Evolutionary conservation across 768 basidiomycete species (phyloP).

Genomic region (Holtermanniella nyarrowii): DNA sequence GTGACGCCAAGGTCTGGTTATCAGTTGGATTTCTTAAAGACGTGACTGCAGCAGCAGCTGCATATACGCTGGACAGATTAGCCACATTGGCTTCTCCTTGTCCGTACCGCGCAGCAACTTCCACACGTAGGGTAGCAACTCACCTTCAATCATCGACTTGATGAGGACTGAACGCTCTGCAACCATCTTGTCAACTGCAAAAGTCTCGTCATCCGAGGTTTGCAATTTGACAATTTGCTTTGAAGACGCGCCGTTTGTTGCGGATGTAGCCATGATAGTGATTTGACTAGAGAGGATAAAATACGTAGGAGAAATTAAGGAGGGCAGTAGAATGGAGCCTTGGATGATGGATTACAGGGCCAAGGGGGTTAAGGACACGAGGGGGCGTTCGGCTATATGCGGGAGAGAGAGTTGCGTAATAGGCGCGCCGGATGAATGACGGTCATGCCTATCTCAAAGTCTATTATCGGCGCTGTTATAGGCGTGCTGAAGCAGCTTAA

Average conservation of each 20-base stretch:
- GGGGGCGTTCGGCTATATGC: too few relatives aligned
- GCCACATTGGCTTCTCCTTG: too few relatives aligned
- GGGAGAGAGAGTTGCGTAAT: too few relatives aligned
- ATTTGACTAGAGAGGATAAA: neutral
- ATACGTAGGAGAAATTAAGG: neutral
- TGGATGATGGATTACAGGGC: neutral
- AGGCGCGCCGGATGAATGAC: too few relatives aligned
- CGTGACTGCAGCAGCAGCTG: neutral
- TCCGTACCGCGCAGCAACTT: neutral
- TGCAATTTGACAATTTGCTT: slow-evolving; percentile 27
- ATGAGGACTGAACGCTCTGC: slow-evolving; percentile 92
- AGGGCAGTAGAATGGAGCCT: neutral
- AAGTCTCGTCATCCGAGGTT: slow-evolving; percentile 83
- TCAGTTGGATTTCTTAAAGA: neutral
- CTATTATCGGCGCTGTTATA: too few relatives aligned
- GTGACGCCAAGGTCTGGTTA: slow-evolving; percentile 28
- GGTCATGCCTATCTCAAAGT: too few relatives aligned
- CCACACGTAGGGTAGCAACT: slow-evolving; percentile 9
- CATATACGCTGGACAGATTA: too few relatives aligned
- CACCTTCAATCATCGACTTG: slow-evolving; percentile 99
- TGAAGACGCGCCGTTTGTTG: slow-evolving; percentile 3
- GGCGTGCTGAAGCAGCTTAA: too few relatives aligned
- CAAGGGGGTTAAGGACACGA: too few relatives aligned
- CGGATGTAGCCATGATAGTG: slow-evolving; percentile 13
- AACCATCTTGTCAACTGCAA: slow-evolving; percentile 84